Conservation (phyloP, 83 land plant species). For the Picea abies region DNA sequence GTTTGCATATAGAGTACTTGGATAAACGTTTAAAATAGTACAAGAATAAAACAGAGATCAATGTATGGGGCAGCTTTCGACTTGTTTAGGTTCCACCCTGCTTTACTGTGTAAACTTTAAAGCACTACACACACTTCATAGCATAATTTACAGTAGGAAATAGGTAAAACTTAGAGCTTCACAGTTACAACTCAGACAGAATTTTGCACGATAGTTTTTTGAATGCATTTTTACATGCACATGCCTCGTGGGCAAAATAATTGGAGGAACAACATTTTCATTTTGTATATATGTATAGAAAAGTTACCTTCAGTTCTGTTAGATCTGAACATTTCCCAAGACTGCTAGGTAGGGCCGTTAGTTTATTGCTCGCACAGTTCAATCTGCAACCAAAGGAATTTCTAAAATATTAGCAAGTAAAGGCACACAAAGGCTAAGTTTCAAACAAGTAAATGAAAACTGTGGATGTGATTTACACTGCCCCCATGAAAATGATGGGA, state of each 20-base stretch:
- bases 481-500: not conserved
- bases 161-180: not conserved
- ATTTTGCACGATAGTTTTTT: not conserved
- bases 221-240: too few relatives aligned
- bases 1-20: too few relatives aligned
- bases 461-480: not conserved
- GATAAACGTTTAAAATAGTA: too few relatives aligned
- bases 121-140: not conserved
- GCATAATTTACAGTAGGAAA: not conserved
- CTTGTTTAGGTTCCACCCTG: too few relatives aligned
- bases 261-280: not conserved
- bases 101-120: not conserved
- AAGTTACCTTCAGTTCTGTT: slow-evolving; percentile 11
- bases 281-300: not conserved
- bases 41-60: too few relatives aligned
- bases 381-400: slow-evolving; percentile 5
- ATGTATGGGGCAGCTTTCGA: too few relatives aligned
- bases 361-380: slow-evolving; percentile 7
- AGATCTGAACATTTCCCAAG: slow-evolving; percentile 9
- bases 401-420: not conserved
- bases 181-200: not conserved
- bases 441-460: not conserved
- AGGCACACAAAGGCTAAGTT: not conserved
- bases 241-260: too few relatives aligned
- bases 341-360: not conserved